Base-by-base conservation (phyloP, 2,329 filamentous ascomycete species). In the Zymoseptoria passerinii region DNA sequence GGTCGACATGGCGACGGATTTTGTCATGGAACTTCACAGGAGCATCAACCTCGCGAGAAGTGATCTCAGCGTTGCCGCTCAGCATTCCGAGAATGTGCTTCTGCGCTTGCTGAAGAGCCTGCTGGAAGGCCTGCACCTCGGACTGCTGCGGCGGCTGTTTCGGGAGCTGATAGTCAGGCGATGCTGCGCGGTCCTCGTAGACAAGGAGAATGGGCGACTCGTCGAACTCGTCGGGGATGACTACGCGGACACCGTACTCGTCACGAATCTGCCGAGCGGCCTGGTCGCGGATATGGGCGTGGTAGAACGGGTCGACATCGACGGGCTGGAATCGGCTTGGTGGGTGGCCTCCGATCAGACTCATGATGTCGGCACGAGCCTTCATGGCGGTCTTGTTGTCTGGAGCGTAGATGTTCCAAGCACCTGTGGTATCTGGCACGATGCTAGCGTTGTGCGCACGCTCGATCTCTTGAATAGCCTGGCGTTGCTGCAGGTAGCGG, bases 331-430 rank as follows among this genome's bases (percentile, higher is more conserved):
- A 82, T 62, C 88, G 83, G 44, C 85, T 81, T 3, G 89, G 89
- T 49, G 89, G 89, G 69, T 91, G 87, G 53, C 83, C 83, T 61
- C 83, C 83, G 65, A 92, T 83, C 59, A 94, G 82, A 66, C 83
- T 83, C 70, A 84, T 86, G 68, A 94, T 86, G 67, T 91, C 88
- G 6, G 83, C 83, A 68, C 88, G 86, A 7, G 88, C 88, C 66
- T 86, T 85, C 70, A 89, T 84, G 28, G 83, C 82, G 70, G 91
- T 95, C 79, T 94, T 95, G 64, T 87, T 86, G 67, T 96, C 89
- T 44, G 88, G 83, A 6, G 90, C 89, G 74, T 92, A 96, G 56
- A 97, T 82, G 72, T 96, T 87, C 90, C 92, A 96, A 0, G 86
- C 86, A 50, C 88, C 83, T 9, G 84, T 84, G 40, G 86, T 86